Conservation (phyloP, 169 alveolate genomes). For the Toxoplasma gondii region DNA sequence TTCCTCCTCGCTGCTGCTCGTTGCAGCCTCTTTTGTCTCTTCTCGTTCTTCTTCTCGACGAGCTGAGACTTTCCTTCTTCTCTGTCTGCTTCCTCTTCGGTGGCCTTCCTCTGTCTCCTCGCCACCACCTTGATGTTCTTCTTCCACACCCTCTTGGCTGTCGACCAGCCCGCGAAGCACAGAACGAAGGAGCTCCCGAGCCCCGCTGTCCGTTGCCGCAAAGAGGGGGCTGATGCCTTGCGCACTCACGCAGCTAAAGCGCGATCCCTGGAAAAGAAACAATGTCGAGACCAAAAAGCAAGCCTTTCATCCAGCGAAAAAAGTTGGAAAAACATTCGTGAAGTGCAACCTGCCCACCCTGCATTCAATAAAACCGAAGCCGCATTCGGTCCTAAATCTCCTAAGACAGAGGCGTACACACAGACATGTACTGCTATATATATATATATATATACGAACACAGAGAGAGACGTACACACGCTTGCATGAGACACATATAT, state of each 20-base stretch:
- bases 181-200: background rate
- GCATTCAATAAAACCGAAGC: too few species aligned
- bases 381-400: too few species aligned
- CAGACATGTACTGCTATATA: background rate
- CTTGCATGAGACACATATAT: background rate
- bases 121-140: background rate
- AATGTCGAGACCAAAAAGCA: background rate
- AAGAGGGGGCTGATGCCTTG: constrained; percentile 22
- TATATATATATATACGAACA: background rate
- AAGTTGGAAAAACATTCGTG: background rate
- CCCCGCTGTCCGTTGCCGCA: constrained; percentile 22
- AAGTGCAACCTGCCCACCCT: too few species aligned
- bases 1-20: constrained; percentile 34
- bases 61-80: background rate
- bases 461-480: background rate
- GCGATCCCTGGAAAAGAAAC: background rate
- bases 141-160: background rate
- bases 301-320: background rate
- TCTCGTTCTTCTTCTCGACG: background rate
- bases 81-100: background rate
- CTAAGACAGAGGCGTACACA: too few species aligned
- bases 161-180: background rate
- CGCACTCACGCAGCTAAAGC: constrained; percentile 26
- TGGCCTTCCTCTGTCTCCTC: background rate
- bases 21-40: background rate